phyloP scores from a whole-genome alignment of 2,329 filamentous ascomycete species.

The Nothophoma quercina region DNA sequence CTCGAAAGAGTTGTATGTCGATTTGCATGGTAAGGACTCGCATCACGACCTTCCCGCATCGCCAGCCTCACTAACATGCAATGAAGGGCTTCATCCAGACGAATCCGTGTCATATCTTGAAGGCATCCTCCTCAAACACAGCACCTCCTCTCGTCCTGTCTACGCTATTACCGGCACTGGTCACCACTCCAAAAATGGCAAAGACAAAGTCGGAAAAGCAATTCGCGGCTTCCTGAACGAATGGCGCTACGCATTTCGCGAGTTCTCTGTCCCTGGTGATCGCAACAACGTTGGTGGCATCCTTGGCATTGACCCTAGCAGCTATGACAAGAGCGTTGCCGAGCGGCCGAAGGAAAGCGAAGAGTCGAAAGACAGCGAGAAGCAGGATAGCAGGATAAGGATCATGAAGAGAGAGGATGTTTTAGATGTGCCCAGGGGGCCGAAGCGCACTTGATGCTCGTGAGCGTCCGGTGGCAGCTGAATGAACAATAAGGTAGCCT shows the following conservation, averaged over 20 bases:
- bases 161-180: constrained; percentile 98
- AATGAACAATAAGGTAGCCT: constrained; percentile 13
- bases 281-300: constrained; percentile 78
- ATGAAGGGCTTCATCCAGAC: constrained; percentile 83
- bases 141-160: constrained; percentile 73
- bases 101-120: constrained; percentile 96
- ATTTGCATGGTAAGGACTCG: constrained; percentile 72
- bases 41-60: too few species aligned
- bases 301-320: constrained; percentile 68
- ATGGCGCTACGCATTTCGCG: constrained; percentile 93
- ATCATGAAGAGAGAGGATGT: constrained; percentile 51
- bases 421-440: constrained; percentile 47
- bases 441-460: constrained; percentile 38
- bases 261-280: constrained; percentile 97
- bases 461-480: not conserved
- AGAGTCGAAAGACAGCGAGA: constrained; percentile 30
- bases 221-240: constrained; percentile 91
- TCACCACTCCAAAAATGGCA: constrained; percentile 97
- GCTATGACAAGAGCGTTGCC: constrained; percentile 59
- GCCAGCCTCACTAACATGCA: constrained; percentile 20
- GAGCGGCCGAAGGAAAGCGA: constrained; percentile 48
- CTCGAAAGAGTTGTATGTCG: constrained; percentile 83
- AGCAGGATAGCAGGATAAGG: constrained; percentile 46
- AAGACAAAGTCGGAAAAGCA: constrained; percentile 97
- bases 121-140: constrained; percentile 84